Evolutionary conservation across 176 grass and related monocot genomes (phyloP).

Genomic region (Bolboschoenus planiculmis): DNA sequence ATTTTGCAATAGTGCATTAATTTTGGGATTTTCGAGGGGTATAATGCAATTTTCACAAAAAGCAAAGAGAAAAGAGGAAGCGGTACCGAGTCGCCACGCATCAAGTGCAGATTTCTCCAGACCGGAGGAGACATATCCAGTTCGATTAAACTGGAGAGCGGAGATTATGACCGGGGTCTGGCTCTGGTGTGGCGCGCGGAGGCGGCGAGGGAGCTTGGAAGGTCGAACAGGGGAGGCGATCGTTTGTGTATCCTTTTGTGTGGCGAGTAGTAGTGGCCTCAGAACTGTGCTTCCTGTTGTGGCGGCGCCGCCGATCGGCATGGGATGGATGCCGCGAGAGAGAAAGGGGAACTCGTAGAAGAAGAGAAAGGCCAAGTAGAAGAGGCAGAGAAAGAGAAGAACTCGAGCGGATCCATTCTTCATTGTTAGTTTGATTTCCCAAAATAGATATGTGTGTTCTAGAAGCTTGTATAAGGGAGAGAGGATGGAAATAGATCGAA

Average conservation of each 20-base stretch:
- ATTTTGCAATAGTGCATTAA: not conserved
- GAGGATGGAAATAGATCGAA: too few species aligned
- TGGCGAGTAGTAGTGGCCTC: conserved; percentile 11
- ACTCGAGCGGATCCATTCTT: conserved; percentile 20
- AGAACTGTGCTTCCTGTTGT: not conserved
- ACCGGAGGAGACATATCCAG: conserved; percentile 10
- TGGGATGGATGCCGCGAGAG: not conserved
- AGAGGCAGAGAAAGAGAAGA: conserved; percentile 17
- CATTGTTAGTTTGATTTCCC: not conserved
- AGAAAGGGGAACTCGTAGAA: conserved; percentile 42
- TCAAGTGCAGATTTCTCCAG: conserved; percentile 34
- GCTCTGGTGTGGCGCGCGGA: not conserved
- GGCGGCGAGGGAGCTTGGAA: conserved; percentile 23
- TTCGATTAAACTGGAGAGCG: not conserved
- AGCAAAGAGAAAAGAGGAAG: not conserved
- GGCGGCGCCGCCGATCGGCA: not conserved
- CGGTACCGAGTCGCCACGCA: conserved; percentile 33
- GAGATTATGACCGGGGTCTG: not conserved
- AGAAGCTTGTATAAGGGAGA: not conserved
- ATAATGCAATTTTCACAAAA: not conserved
- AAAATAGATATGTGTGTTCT: not conserved
- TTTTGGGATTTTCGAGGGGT: not conserved
- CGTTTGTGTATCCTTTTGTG: conserved; percentile 23
- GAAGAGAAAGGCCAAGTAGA: conserved; percentile 35
- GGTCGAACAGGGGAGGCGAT: conserved; percentile 26